Evolutionary conservation across 2,329 filamentous ascomycete genomes (phyloP), one percentile per base, ranked within the genome.

Genomic region (Claviceps sp.): DNA sequence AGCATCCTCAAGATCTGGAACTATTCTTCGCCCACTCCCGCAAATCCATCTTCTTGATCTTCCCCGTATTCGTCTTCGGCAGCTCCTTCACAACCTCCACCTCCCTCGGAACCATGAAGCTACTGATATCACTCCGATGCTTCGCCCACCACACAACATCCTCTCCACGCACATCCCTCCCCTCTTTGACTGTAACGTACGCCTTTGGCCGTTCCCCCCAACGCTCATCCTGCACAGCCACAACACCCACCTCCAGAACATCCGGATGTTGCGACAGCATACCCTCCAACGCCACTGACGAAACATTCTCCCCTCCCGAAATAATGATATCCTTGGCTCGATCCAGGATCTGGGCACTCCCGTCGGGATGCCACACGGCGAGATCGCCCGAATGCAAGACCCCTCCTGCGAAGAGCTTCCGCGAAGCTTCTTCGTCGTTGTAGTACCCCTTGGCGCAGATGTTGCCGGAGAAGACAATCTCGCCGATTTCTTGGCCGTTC

Each of bases 261-360:
- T 88, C 82, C 0, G 90, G 88, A 65, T 98, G 93, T 48, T 88
- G 84, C 5, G 85, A 85, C 1, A 98, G 77, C 82, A 95, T 88
- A 54, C 84, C 81, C 69, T 98, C 93, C 3, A 98, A 77, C 0
- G 93, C 89, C 1, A 98, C 85, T 0, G 87, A 94, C 2, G 88
- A 95, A 56, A 98, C 97, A 66, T 98, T 98, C 68, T 98, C 93
- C 53, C 93, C 93, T 47, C 91, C 90, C 50, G 87, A 94, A 56
- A 98, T 98, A 62, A 98, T 98, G 50, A 98, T 96, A 64, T 98
- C 93, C 72, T 98, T 98, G 14, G 88, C 87, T 20, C 93, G 79
- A 68, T 98, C 93, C 54, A 94, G 73, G 57, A 98, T 95, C 72
- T 97, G 88, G 44, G 89, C 84, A 53, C 87, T 85, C 1, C 91